These are phyloP conservation scores for Meripilus lineatus DNA, from an alignment of 1,284 basidiomycete genomes.

Conservation along the genomic window DNA sequence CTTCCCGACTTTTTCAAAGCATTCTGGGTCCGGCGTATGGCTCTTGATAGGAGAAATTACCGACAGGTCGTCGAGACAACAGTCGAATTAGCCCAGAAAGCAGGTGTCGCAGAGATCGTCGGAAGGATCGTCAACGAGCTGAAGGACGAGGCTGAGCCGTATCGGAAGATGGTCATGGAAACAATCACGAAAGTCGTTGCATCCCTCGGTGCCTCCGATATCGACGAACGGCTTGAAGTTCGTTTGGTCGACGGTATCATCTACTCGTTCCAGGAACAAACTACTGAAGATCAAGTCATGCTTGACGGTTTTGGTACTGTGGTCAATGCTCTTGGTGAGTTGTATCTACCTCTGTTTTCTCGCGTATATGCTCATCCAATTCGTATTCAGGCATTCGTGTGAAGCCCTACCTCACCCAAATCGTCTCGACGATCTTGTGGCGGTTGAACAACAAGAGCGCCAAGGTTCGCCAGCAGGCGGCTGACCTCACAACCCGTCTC, in stretches of 20 bases:
- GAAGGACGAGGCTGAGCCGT: slow-evolving; percentile 96
- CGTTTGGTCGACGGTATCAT: slow-evolving; percentile 97
- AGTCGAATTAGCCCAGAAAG: slow-evolving; percentile 95
- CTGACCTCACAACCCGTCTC: slow-evolving; percentile 91
- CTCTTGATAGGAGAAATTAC: slow-evolving; percentile 94
- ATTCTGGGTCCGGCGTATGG: slow-evolving; percentile 98
- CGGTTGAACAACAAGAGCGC: slow-evolving; percentile 99
- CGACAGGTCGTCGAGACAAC: slow-evolving; percentile 98
- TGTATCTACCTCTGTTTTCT: too few species aligned
- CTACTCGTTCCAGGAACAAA: slow-evolving; percentile 99
- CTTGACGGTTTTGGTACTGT: slow-evolving; percentile 97
- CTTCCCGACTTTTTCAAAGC: slow-evolving; percentile 99
- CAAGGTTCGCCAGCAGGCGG: slow-evolving; percentile 98
- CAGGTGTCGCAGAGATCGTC: slow-evolving; percentile 94
- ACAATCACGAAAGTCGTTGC: slow-evolving; percentile 97
- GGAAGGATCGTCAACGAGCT: slow-evolving; percentile 94
- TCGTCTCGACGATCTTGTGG: slow-evolving; percentile 99
- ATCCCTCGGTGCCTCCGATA: slow-evolving; percentile 90
- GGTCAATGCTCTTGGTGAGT: slow-evolving; percentile 91
- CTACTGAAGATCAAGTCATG: slow-evolving; percentile 98
- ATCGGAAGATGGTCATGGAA: slow-evolving; percentile 99
- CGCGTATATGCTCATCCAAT: too few species aligned
- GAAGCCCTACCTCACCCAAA: slow-evolving; percentile 98
- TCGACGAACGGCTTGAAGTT: slow-evolving; percentile 94
- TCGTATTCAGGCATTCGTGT: too few species aligned